phyloP scores from a whole-genome alignment of 2,329 filamentous ascomycete genomes.

The Amylocarpus encephaloides region DNA sequence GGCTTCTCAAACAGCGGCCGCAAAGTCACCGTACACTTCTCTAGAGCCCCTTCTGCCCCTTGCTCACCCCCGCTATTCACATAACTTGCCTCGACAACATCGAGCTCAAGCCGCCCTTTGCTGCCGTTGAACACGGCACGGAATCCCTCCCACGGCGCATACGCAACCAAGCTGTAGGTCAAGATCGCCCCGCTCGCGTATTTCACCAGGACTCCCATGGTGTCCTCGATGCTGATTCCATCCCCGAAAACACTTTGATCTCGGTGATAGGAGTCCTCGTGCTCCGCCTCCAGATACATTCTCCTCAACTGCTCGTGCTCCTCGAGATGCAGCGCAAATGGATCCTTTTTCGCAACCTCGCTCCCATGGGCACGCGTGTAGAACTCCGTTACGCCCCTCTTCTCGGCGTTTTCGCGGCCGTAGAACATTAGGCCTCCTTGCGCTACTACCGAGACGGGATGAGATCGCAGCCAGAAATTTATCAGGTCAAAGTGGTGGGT shows the following conservation, averaged over 20 bases:
- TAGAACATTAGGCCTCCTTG: constrained; percentile 55
- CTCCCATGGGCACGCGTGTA: constrained; percentile 46
- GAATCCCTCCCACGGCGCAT: constrained; percentile 58
- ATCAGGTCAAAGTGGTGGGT: constrained; percentile 60
- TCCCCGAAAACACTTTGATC: constrained; percentile 59
- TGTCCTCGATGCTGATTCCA: constrained; percentile 59
- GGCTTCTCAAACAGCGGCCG: constrained; percentile 52
- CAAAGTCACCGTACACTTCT: constrained; percentile 43
- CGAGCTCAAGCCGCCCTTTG: constrained; percentile 51
- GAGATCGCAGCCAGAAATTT: constrained; percentile 54
- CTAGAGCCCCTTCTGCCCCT: constrained; percentile 46
- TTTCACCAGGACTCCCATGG: constrained; percentile 53
- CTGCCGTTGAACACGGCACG: constrained; percentile 53
- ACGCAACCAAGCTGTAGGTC: constrained; percentile 54
- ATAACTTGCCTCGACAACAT: constrained; percentile 57
- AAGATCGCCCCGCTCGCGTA: constrained; percentile 51
- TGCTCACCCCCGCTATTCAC: constrained; percentile 55
- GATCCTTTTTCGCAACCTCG: constrained; percentile 45
- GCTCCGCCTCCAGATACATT: constrained; percentile 56
- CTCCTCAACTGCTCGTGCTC: constrained; percentile 47
- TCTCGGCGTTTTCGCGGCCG: constrained; percentile 54
- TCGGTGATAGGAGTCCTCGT: constrained; percentile 55
- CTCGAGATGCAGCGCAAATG: constrained; percentile 52
- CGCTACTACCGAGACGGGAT: constrained; percentile 50
- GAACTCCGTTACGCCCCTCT: constrained; percentile 44